These are phyloP conservation scores for Actinomortierella wolfii DNA, from an alignment of 371 early-diverging fungal genomes.

Conservation along the genomic window DNA sequence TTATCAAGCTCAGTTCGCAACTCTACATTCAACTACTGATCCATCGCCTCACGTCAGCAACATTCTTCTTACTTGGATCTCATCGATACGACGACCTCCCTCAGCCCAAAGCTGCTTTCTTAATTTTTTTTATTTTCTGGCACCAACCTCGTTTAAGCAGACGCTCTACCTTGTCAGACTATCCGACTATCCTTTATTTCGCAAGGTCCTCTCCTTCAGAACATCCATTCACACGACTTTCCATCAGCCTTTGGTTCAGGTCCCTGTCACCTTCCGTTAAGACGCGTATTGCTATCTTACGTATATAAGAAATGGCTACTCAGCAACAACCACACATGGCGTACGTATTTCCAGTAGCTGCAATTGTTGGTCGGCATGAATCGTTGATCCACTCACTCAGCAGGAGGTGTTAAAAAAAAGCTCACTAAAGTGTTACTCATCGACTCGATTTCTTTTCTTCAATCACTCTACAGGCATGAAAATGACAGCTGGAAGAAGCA, in stretches of 20 bases:
- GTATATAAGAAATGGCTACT: slow-evolving; percentile 25
- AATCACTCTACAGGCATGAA: slow-evolving; percentile 52
- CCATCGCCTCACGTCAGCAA: slow-evolving; percentile 5
- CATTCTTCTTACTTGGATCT: slow-evolving; percentile 3
- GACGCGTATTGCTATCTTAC: too few relatives aligned
- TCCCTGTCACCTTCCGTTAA: too few relatives aligned
- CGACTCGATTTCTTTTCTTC: too few relatives aligned
- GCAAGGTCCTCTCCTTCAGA: too few relatives aligned
- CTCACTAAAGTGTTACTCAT: neutral
- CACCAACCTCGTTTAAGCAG: neutral
- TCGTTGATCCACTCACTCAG: neutral
- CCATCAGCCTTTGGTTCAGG: too few relatives aligned
- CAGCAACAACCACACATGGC: slow-evolving; percentile 28
- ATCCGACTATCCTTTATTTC: too few relatives aligned
- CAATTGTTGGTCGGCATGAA: neutral
- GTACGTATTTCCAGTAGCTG: slow-evolving; percentile 6
- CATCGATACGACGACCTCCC: neutral
- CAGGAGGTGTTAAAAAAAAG: neutral
- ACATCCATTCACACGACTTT: too few relatives aligned
- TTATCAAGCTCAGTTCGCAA: too few relatives aligned
- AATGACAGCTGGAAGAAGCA: slow-evolving; percentile 78
- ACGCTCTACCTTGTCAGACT: neutral
- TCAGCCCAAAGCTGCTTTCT: neutral
- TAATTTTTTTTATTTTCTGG: too few relatives aligned
- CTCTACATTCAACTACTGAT: too few relatives aligned